Evolutionary conservation across 106 monocot genomes (phyloP), one percentile per base, ranked within the genome.

Genomic region (Dactylorhiza incarnata): DNA sequence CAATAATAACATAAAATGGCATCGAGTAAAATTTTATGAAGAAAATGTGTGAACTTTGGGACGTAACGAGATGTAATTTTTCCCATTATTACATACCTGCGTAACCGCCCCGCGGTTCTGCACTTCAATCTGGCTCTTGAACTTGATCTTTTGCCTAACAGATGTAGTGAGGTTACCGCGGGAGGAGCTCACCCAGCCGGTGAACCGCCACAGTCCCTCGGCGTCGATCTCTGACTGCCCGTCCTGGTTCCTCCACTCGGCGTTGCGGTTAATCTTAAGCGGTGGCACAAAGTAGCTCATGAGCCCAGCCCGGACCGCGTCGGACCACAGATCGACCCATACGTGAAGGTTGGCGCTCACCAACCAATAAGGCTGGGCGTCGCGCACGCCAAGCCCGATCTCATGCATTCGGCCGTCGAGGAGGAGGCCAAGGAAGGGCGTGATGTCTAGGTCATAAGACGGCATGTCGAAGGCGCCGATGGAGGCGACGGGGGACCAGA

Each of bases 121-220:
- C 14, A 80, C 77, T 54, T 77, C 77, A 9, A 87, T 71, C 9
- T 55, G 43, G 72, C 88, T 88, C 73, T 77, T 80, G 82, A 74
- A 88, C 72, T 78, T 78, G 72, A 77, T 47, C 25, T 83, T 76
- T 37, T 78, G 82, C 20, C 72, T 76, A 13, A 83, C 48, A 20
- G 46, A 16, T 8, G 82, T 83, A 19, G 83, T 85, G 43, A 85
- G 22, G 43, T 88, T 88, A 19, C 85, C 88, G 16, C 72, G 45
- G 0, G 88, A 88, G 5, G 82, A 88, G n/a, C 73, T 78, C 45
- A 81, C 85, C 88, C 88, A 88, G 7, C 88, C 88, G 0, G 53
- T 16, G 75, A 88, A 80, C 44, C 63, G 48, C 29, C 15, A 49
- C 2, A 76, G 56, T 16, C 85, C 65, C 24, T 85, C 82, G 4